Base-by-base conservation (phyloP, 805 yeast species). In the Yamadazyma akitaensis region DNA sequence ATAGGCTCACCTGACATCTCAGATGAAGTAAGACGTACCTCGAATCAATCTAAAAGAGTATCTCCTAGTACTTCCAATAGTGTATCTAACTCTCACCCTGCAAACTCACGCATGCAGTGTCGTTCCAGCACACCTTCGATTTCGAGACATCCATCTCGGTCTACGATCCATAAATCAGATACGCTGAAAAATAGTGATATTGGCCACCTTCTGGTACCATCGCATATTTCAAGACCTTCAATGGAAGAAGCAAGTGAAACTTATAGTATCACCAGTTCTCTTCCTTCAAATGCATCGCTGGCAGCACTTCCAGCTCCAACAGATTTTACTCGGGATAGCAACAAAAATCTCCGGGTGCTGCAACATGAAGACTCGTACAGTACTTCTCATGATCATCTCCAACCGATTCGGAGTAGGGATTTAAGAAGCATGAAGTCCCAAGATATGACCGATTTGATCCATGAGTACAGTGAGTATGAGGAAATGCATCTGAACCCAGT, bases 391-490 rank as follows among this genome's bases (percentile, higher is more conserved):
- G 16, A 35, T 2, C 30, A 37, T 16, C 32, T 42, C 19, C 34
- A 50, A 9, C 50, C 50, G 13, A 41, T 36, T 4, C 44, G 53
- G 32, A 42, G 51, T 21, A 38, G 43, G 37, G 56, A 53, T 30
- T 33, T 53, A 4, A 35, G 56, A 30, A 30, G 43, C n/a, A 16
- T 48, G 33, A 45, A 17, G 25, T 50, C 56, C 8, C 71, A 72
- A 46, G 70, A 66, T 44, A 64, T 72, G 14, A 47, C 50, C 5
- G 75, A 72, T 47, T 68, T 72, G 19, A 71, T 72, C 42, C 63
- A 67, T 44, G 76, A 72, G 50, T 72, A 70, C 50, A 78, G 83
- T 2, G 77, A 77, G 48, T 67, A 65, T 50, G 76, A 75, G 17
- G 64, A 62, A 9, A 53, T 70, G 44, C 56, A 51, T 26, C 44